Evolutionary conservation across 192 early-diverging fungal genomes (phyloP).

Genomic region (Coemansia nantahalensis): DNA sequence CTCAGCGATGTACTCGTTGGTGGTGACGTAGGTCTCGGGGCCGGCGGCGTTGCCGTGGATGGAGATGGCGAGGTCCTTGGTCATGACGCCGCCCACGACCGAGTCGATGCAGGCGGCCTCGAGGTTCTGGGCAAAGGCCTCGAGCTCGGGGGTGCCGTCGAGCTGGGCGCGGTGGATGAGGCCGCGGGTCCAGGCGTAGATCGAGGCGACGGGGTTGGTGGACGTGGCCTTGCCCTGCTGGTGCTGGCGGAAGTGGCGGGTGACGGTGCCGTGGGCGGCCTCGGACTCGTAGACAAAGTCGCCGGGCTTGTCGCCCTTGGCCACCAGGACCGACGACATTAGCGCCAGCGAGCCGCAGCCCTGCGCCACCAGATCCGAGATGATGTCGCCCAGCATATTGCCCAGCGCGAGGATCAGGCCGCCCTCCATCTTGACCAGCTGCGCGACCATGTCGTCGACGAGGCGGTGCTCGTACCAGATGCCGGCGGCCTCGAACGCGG

Average conservation of each 20-base stretch:
- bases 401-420: slow-evolving; percentile 93
- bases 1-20: slow-evolving; percentile 82
- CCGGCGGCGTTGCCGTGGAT: slow-evolving; percentile 81
- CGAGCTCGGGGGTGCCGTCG: slow-evolving; percentile 75
- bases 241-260: slow-evolving; percentile 92
- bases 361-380: slow-evolving; percentile 96
- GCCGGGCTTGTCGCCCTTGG: slow-evolving; percentile 85
- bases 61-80: slow-evolving; percentile 95
- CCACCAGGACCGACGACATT: slow-evolving; percentile 95
- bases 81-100: slow-evolving; percentile 85
- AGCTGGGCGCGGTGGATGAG: slow-evolving; percentile 93
- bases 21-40: slow-evolving; percentile 83
- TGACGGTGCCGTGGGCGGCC: slow-evolving; percentile 97
- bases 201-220: slow-evolving; percentile 96
- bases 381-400: slow-evolving; percentile 97
- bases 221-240: slow-evolving; percentile 93
- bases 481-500: slow-evolving; percentile 72
- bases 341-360: slow-evolving; percentile 91
- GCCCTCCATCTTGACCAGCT: slow-evolving; percentile 92
- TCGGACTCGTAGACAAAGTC: slow-evolving; percentile 80
- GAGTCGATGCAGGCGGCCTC: slow-evolving; percentile 89
- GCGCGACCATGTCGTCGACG: slow-evolving; percentile 99
- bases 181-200: slow-evolving; percentile 95
- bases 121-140: slow-evolving; percentile 71
- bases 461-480: slow-evolving; percentile 99